Evolutionary conservation across 192 early-diverging fungal genomes (phyloP), one percentile per base, ranked within the genome.

Genomic region (Mortierella antarctica): DNA sequence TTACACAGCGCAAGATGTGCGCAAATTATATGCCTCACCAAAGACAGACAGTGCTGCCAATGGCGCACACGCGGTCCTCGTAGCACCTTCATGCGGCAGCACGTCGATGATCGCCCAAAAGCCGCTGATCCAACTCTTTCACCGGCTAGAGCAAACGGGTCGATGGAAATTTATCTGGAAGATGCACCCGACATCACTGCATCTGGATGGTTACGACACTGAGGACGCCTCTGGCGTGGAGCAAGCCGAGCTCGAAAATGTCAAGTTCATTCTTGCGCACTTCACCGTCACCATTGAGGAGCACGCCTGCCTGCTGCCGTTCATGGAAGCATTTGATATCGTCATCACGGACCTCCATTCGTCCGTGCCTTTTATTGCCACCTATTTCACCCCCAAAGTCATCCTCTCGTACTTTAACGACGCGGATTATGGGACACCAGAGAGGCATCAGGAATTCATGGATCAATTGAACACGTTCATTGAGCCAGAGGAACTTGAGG

Each of bases 91-190:
- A 14, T 77, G 70, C 31, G 82, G 82, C 15, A 70, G 75, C 20
- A 83, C 82, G 4, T 77, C 82, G 0, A 75, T 83, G 18, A 14
- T 83, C 6, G 74, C 74, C 13, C 82, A 83, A 54, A 75, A 72
- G 46, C 57, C 67, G 0, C 15, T 83, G 44, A 75, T 83, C 41
- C 68, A 77, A 18, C 71, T 77, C 53, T 78, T 83, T 46, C 70
- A 83, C 46, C 60, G 71, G 20, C 57, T 83, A 4, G 74, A 83
- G 31, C 65, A 72, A 40, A 64, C 71, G 7, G 82, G 82, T 39
- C 52, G 41, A 15, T 83, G 75, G 70, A 77, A 63, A 48, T 83
- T 83, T 59, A 59, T 83, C n/a, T 83, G 82, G 82, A 83, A 83
- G 56, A 68, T 83, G 61, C 82, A 83, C 49, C 74, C 82, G 15